phyloP scores from a whole-genome alignment of 208 protist genomes.

The Wallacemonas sp. region DNA sequence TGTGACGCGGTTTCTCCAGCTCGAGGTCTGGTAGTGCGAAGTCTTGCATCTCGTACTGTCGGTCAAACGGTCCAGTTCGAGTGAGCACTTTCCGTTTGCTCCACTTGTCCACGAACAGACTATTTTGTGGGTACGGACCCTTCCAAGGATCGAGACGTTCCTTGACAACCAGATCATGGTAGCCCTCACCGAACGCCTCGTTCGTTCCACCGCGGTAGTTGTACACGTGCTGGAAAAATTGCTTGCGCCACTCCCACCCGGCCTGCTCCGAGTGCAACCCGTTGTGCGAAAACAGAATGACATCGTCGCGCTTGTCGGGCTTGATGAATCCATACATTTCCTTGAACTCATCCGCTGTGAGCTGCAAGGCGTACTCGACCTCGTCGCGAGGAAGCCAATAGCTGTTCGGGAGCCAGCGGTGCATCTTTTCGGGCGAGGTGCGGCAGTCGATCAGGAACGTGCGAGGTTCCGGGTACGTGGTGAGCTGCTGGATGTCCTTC shows the following conservation, averaged over 20 bases:
- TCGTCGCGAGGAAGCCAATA: constrained; percentile 88
- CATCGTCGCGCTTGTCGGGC: constrained; percentile 63
- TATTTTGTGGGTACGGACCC: constrained; percentile 85
- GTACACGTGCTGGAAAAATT: constrained; percentile 90
- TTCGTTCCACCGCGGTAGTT: constrained; percentile 91
- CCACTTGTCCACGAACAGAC: constrained; percentile 92
- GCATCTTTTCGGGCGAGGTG: constrained; percentile 69
- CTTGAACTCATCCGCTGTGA: constrained; percentile 77
- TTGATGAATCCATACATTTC: constrained; percentile 91
- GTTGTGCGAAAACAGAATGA: constrained; percentile 90
- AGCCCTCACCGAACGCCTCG: constrained; percentile 83
- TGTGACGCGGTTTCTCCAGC: constrained; percentile 74
- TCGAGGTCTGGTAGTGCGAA: constrained; percentile 87
- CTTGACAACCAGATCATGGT: constrained; percentile 76
- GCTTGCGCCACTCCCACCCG: constrained; percentile 87
- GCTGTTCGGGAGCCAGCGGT: constrained; percentile 86
- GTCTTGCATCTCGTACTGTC: constrained; percentile 93
- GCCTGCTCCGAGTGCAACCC: constrained; percentile 86
- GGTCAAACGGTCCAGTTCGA: constrained; percentile 86
- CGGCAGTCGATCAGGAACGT: constrained; percentile 83
- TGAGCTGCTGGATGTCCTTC: constrained; percentile 78
- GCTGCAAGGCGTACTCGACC: constrained; percentile 88
- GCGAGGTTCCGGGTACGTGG: constrained; percentile 67
- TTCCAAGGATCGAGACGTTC: constrained; percentile 84
- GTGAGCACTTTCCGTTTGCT: constrained; percentile 87